A percentile compares a stretch with the other conserved stretches of the same genome.
phyloP scores from a whole-genome alignment of 768 basidiomycete species.

The Kwoniella europaea region DNA sequence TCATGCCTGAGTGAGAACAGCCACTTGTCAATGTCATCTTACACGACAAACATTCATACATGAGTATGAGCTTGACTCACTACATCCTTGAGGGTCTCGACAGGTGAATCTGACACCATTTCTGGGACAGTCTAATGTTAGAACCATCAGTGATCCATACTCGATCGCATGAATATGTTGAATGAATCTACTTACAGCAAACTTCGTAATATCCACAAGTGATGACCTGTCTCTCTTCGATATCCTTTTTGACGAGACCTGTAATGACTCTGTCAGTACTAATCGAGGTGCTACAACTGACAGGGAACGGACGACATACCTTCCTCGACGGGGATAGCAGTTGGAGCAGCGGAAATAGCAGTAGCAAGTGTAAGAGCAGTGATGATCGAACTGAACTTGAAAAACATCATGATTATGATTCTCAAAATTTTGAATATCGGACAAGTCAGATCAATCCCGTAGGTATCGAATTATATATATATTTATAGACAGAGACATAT shows the following conservation, averaged over 20 bases:
- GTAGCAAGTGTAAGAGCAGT: background rate
- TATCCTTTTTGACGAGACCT: constrained; percentile 6
- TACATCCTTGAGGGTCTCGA: constrained; percentile 9
- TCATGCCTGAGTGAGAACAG: background rate
- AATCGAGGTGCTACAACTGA: too few species aligned
- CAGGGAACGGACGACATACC: background rate
- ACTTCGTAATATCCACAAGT: constrained; percentile 19
- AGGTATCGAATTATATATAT: too few species aligned
- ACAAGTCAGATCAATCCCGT: too few species aligned
- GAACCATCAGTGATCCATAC: background rate
- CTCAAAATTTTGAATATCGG: too few species aligned
- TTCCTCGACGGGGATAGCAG: constrained; percentile 3
- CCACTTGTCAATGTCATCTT: too few species aligned
- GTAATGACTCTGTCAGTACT: background rate
- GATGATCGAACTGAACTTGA: constrained; percentile 4
- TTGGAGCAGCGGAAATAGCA: background rate
- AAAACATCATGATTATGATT: background rate
- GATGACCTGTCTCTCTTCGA: constrained; percentile 16
- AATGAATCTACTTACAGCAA: constrained; percentile 11
- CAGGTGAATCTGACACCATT: constrained; percentile 16
- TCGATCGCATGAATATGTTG: background rate
- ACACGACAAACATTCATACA: background rate
- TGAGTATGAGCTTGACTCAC: constrained; percentile 4
- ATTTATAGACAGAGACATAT: too few species aligned
- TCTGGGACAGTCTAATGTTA: constrained; percentile 11